Base-by-base conservation (phyloP, 169 alveolate genomes). In the Eimeria sp. region DNA sequence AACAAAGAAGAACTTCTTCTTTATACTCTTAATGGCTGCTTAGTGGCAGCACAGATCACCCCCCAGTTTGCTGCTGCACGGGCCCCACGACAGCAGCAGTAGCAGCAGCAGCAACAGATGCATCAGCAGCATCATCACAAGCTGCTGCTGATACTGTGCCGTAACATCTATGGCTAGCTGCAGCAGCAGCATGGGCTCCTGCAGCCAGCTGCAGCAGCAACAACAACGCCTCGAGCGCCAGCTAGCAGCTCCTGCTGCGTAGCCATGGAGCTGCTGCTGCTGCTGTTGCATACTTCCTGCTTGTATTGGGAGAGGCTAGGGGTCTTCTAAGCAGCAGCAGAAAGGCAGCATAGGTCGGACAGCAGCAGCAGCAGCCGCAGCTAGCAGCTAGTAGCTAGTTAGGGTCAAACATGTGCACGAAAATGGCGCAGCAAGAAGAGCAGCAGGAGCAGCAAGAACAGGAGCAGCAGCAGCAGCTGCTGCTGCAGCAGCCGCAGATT, bases 81-180 rank as follows among this genome's bases (percentile, higher is more conserved):
- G 84, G 84, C 84, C 84, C 84, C 84, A 40, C 84, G 57, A 18
- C 45, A 43, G 65, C 70, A 80, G 89, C 63, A 49, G 89, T 70
- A 16, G 89, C 86, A 54, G 61, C 61, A 54, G 61, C 61, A 54
- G 61, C 61, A 54, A 58, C 86, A 54, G 25, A 65, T 18, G 45
- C 45, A 4, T n/a, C 89, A 20, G 89, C 51, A 47, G 67, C 84
- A 34, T 73, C n/a, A 14, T 34, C 54, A 14, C 11, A 25, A 40
- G 34, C 54, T 13, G 86, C 86, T 43, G 86, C 61, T 43, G 40
- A 5, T 75, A 57, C 57, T 43, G 86, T n/a, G n/a, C 89, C 0
- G 70, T 45, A 80, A 25, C 67, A 47, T n/a, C 45, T 6, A 70
- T 70, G 18, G 67, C 47, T 54, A 54, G 25, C 89, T 18, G 45